Evolutionary conservation across 2,329 filamentous ascomycete genomes (phyloP).

Genomic region (Colletotrichum graminicola): DNA sequence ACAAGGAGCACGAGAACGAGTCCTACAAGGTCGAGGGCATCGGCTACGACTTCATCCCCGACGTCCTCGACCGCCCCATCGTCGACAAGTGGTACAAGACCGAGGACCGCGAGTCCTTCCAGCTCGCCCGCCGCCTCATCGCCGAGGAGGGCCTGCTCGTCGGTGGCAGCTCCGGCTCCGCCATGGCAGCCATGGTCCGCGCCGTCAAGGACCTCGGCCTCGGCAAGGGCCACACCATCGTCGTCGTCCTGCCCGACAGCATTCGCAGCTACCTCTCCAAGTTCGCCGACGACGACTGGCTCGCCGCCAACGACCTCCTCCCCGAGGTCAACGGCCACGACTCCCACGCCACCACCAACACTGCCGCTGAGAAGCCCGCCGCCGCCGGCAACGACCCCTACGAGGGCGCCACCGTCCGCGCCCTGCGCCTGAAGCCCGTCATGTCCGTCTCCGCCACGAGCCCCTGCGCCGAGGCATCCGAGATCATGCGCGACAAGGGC

Average conservation of each 20-base stretch:
- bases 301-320: slow-evolving; percentile 94
- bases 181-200: slow-evolving; percentile 83
- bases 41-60: slow-evolving; percentile 97
- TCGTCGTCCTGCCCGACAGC: slow-evolving; percentile 93
- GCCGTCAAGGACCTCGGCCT: slow-evolving; percentile 83
- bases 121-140: slow-evolving; percentile 89
- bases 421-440: slow-evolving; percentile 91
- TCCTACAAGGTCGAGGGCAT: slow-evolving; percentile 99
- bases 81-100: slow-evolving; percentile 99
- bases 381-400: slow-evolving; percentile 72
- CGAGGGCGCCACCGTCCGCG: slow-evolving; percentile 80
- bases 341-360: slow-evolving; percentile 55
- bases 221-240: slow-evolving; percentile 85
- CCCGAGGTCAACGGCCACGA: slow-evolving; percentile 65
- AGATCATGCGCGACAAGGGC: slow-evolving; percentile 97
- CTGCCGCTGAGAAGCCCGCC: slow-evolving; percentile 49
- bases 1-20: slow-evolving; percentile 83
- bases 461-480: slow-evolving; percentile 87
- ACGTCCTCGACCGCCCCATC: slow-evolving; percentile 83
- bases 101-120: slow-evolving; percentile 90
- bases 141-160: slow-evolving; percentile 94
- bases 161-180: slow-evolving; percentile 93
- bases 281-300: slow-evolving; percentile 99
- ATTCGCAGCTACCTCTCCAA: slow-evolving; percentile 98
- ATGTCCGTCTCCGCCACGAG: slow-evolving; percentile 82